phyloP scores from a whole-genome alignment of 2,329 filamentous ascomycete genomes.

The Mycosphaerella arachidis region DNA sequence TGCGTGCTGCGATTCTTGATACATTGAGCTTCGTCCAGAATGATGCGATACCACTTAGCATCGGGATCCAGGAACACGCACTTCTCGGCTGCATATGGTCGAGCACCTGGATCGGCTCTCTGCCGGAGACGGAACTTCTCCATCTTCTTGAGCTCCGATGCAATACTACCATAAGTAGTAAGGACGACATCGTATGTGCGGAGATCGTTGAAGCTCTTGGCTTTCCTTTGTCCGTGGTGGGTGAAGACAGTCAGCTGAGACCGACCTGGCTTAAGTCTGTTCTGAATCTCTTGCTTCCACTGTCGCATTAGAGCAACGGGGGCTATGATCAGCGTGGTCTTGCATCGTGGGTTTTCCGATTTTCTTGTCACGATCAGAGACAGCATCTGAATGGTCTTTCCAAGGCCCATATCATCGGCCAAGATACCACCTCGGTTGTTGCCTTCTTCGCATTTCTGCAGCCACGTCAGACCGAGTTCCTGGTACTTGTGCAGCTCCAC shows the following conservation, averaged over 20 bases:
- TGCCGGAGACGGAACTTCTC: conserved; percentile 49
- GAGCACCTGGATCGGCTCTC: conserved; percentile 40
- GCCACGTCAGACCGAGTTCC: conserved; percentile 70
- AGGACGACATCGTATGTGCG: conserved; percentile 68
- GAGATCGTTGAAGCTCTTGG: conserved; percentile 57
- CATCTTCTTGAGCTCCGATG: conserved; percentile 61
- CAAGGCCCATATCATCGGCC: conserved; percentile 77
- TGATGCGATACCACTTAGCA: conserved; percentile 60
- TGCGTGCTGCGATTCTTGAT: conserved; percentile 71
- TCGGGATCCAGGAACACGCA: conserved; percentile 46
- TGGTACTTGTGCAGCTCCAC: conserved; percentile 76
- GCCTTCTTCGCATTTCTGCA: conserved; percentile 68
- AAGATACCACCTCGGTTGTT: conserved; percentile 70
- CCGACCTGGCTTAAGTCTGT: conserved; percentile 56
- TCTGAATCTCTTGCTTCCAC: conserved; percentile 75
- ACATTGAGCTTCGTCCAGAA: conserved; percentile 74
- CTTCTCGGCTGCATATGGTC: conserved; percentile 31
- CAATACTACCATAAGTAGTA: conserved; percentile 72
- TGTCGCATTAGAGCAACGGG: conserved; percentile 77
- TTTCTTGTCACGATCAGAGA: conserved; percentile 67
- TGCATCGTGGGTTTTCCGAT: conserved; percentile 53
- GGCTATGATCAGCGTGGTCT: conserved; percentile 78
- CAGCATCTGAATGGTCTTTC: conserved; percentile 79
- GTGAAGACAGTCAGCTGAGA: conserved; percentile 62
- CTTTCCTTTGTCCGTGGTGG: conserved; percentile 60